Base-by-base conservation (phyloP, 257 asterid genomes). In the Penstemon eatonii region DNA sequence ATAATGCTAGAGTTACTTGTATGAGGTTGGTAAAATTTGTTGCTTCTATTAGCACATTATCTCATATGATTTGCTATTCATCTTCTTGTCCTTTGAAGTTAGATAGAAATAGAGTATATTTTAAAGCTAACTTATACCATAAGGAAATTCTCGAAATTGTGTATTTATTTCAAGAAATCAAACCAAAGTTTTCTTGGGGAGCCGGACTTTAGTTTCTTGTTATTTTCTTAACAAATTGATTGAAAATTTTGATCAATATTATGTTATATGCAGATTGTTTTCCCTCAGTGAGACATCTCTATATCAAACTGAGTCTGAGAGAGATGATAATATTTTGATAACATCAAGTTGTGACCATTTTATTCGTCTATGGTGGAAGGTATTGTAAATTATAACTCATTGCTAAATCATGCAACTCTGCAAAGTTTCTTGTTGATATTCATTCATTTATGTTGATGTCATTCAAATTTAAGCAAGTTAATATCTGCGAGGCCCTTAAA, bases 311-410 rank as follows among this genome's bases (percentile, higher is more conserved):
- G 77, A 72, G 55, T 65, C 72, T 37, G 83, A 73, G 63, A 73
- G 75, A 72, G 80, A 70, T 57, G 83, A 83, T 64, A 72, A 82
- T 73, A 56, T 87, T 80, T 76, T 91, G 79, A 71, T 91, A 66
- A 84, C 97, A 47, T 85, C 96, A 74, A 89, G 96, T 72, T 76
- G 73, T 63, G 97, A 89, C 80, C 97, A 78, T 75, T 82, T 57
- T 25, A 77, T 89, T 73, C 93, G 96, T 47, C 79, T 91, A 45
- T 91, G 93, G 95, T 82, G 77, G 57, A 87, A 89, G 96, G 97
- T 89, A 80, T 69, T 40, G 38, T 60, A 40, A 45, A 67, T 19
- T 33, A 11, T 67, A 45, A 38, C 41, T 40, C 56, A 11, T 7
- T 52, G 42, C 63, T 61, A 55, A 68, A 37, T 53, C n/a, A 57